Base-by-base conservation (phyloP, 805 yeast genomes). In the Cyberlindnera maritima region DNA sequence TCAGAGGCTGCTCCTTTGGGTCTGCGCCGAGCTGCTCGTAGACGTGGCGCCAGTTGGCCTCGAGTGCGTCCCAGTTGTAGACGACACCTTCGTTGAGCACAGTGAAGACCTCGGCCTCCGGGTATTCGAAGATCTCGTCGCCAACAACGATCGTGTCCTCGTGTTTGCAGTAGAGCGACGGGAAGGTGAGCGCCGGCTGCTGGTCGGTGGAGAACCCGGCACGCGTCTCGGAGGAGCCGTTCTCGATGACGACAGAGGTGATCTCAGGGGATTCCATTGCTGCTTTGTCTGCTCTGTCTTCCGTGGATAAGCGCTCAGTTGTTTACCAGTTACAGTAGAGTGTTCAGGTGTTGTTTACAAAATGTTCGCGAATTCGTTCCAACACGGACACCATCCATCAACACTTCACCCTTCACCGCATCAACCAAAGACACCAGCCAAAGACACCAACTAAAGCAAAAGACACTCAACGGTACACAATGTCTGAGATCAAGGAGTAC, bases 161-260 rank as follows among this genome's bases (percentile, higher is more conserved):
- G 36, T 46, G 47, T 66, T 58, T 65, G 39, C 77, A 72, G 59
- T 84, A 85, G 35, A 74, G 69, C 4, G 88, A 72, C 40, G 82
- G 79, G 52, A 83, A 69, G 4, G 78, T 74, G 29, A 83, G 60
- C 12, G 78, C 67, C 0, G 94, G 94, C 17, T 78, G 60, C 42
- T 83, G 86, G 41, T 75, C 81, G 43, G 76, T 75, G 14, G 88
- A 81, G 54, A 83, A 74, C 2, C 92, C 92, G 0, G 90, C 90
- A 49, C 81, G 77, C 20, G 88, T 83, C 11, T 74, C 68, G 43
- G 74, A 65, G 1, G 88, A 72, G 17, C 88, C 89, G 57, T 79
- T 79, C 60, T 85, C 91, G 20, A 85, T 79, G 44, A 85, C 85
- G 12, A 85, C 76, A 8, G 88, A 77, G n/a, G 83, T 80, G 43